Percentiles rank a stretch among this genome's conserved stretches.
These are phyloP conservation scores for Cyamopsis tetragonoloba DNA, from an alignment of 306 rosid species.

Conservation along the genomic window DNA sequence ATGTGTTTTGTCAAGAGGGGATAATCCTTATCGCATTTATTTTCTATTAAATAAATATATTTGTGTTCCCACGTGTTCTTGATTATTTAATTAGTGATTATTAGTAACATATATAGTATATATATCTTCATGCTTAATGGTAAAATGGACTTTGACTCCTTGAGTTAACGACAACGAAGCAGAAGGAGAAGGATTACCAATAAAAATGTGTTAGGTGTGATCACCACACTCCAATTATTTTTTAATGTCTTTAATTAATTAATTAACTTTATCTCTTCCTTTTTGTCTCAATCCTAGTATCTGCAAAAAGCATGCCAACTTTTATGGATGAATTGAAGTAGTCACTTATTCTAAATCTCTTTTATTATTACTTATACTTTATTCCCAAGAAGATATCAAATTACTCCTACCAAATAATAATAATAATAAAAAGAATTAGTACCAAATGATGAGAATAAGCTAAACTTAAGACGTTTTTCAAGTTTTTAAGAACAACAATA, in stretches of 20 bases:
- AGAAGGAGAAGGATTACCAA: neutral
- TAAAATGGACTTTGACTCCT: neutral
- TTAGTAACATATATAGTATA: no score
- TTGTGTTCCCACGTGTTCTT: neutral
- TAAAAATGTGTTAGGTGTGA: slow-evolving; percentile 2
- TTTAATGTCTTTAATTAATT: no score
- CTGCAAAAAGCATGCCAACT: neutral
- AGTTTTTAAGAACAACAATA: no score
- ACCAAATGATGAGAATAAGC: neutral
- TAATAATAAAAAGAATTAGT: neutral
- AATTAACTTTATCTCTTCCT: neutral
- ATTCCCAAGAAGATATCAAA: neutral
- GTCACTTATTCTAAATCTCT: neutral
- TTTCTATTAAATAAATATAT: no score
- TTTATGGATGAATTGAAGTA: neutral
- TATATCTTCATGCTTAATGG: neutral
- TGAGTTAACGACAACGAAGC: neutral
- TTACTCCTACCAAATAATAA: no score
- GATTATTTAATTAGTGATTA: no score
- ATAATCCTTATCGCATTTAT: neutral
- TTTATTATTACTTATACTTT: neutral
- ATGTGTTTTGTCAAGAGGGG: neutral
- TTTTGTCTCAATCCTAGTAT: neutral
- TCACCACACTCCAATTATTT: neutral
- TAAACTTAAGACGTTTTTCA: no score